Evolutionary conservation across 2,329 filamentous ascomycete species (phyloP).

Genomic region (Zarea fungicola): DNA sequence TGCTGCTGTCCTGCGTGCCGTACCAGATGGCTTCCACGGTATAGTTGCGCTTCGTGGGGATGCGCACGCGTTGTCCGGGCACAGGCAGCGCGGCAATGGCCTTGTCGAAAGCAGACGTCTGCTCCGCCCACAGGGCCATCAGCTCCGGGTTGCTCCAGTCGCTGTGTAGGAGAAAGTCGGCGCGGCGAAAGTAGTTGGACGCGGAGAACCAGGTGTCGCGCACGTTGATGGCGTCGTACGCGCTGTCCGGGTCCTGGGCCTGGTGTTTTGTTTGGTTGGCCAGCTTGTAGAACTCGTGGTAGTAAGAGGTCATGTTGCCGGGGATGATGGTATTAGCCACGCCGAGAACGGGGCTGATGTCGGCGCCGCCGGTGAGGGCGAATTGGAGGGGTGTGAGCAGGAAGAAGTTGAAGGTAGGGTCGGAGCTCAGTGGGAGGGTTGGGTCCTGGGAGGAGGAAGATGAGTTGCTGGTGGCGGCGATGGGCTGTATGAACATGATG

Average conservation of each 20-base stretch:
- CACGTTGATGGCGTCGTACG: constrained; percentile 10
- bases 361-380: constrained; percentile 2
- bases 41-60: constrained; percentile 23
- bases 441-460: not conserved
- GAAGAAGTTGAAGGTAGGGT: constrained; percentile 13
- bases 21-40: constrained; percentile 26
- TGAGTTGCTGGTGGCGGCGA: not conserved
- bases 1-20: constrained; percentile 3
- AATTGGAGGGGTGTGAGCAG: constrained; percentile 10
- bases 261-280: constrained; percentile 12
- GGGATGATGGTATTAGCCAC: constrained; percentile 15
- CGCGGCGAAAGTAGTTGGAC: constrained; percentile 32
- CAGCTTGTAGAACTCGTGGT: constrained; percentile 12
- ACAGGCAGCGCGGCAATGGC: constrained; percentile 28
- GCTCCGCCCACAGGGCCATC: constrained; percentile 27
- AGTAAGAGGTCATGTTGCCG: constrained; percentile 14
- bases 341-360: constrained; percentile 10
- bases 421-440: constrained; percentile 9
- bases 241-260: constrained; percentile 4
- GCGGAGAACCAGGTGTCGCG: constrained; percentile 26
- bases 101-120: constrained; percentile 30
- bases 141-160: constrained; percentile 33
- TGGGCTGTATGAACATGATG: not conserved
- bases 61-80: constrained; percentile 16
- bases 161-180: constrained; percentile 33